phyloP scores from a whole-genome alignment of 2,329 filamentous ascomycete genomes.

The Chalara sp. region DNA sequence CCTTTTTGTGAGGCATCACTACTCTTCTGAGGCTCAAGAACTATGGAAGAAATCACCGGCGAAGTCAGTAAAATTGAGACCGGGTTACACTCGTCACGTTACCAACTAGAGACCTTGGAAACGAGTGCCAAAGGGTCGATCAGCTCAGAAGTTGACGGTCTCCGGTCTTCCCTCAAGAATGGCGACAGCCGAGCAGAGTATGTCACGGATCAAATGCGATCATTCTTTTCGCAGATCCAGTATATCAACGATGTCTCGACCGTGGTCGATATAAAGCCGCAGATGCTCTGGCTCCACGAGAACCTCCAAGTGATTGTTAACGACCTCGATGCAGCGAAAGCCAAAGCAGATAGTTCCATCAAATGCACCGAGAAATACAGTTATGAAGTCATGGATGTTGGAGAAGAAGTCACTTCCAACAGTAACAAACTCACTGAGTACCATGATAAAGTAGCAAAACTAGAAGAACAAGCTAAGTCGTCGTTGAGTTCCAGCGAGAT shows the following conservation, averaged over 20 bases:
- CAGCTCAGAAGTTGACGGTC: background rate
- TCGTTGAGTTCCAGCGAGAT: background rate
- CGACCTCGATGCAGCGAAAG: background rate
- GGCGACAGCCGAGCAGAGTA: background rate
- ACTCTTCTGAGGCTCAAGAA: background rate
- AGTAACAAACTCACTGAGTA: background rate
- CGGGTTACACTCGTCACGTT: background rate
- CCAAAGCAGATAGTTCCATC: background rate
- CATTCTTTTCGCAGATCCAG: background rate
- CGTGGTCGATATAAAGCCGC: background rate
- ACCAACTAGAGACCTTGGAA: background rate
- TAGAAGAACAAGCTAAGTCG: background rate
- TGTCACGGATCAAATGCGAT: background rate
- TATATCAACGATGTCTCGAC: background rate
- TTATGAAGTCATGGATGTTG: background rate
- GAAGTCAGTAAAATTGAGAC: background rate
- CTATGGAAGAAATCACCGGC: background rate
- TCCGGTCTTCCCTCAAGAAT: background rate
- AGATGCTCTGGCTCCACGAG: background rate
- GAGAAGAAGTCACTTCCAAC: background rate
- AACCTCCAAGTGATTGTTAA: background rate
- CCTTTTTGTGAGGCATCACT: background rate
- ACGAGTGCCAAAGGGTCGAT: background rate
- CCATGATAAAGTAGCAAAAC: background rate
- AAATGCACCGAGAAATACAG: background rate